Base-by-base conservation (phyloP, 1,139 yeast species). In the Spathaspora jeffriesii region DNA sequence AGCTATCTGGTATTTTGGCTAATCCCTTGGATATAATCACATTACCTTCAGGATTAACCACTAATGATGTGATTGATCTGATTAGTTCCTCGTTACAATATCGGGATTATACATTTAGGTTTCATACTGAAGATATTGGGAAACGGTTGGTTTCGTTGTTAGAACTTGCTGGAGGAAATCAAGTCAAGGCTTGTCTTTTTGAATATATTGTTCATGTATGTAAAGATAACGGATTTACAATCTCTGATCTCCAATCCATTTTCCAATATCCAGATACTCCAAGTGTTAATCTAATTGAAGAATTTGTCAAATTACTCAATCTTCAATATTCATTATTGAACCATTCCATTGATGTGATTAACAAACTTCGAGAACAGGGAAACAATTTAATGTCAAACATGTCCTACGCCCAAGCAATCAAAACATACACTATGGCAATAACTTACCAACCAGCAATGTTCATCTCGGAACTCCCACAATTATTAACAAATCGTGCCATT, bases 351-450 rank as follows among this genome's bases (percentile, higher is more conserved):
- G 14, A 18, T 18, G 18, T n/a, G 9, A 2, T 68, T 3, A 44
- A 49, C 30, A 54, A 55, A 44, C 59, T 71, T 17, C 59, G 79
- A 46, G 79, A 74, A 53, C 68, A 63, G 49, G 79, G 76, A 8
- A 74, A 74, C 55, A 73, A 73, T 53, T 59, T 72, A 21, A 70
- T 73, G 78, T 49, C 65, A 9, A 65, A 62, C 47, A 60, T 56
- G 50, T 65, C 74, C 3, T 72, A 67, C 52, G 73, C 76, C 1
- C 78, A 73, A 48, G 78, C 79, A 2, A 67, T 74, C 42, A 62
- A 67, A 44, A 60, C 63, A 6, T 74, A 74, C 53, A 73, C 79
- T 14, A 64, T 67, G 36, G 79, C 78, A 1, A 56, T 71, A 15
- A 62, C 64, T 42, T 37, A 56, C 20, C 56, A 64, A 31, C 51